Evolutionary conservation across 1,284 basidiomycete genomes (phyloP).

Genomic region (Ustanciosporium gigantosporum): DNA sequence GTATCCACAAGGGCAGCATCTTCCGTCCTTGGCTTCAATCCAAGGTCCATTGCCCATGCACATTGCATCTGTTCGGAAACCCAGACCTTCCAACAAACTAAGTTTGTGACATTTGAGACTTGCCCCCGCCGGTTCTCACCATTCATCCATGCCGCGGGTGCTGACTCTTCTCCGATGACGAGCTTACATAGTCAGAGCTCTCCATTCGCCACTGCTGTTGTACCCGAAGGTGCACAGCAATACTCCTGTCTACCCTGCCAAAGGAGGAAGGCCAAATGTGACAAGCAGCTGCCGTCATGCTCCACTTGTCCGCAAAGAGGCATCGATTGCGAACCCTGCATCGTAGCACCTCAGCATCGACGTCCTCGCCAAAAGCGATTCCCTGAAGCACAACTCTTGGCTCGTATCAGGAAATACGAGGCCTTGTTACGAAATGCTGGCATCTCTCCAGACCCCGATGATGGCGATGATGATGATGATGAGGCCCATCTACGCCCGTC

Average conservation of each 20-base stretch:
- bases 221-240: not conserved
- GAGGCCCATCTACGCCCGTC: too few species aligned
- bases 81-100: too few species aligned
- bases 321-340: constrained; percentile 4
- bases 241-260: constrained; percentile 10
- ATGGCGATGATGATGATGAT: not conserved
- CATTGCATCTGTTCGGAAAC: too few species aligned
- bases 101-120: too few species aligned
- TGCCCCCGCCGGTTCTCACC: too few species aligned
- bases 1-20: too few species aligned
- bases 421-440: constrained; percentile 1
- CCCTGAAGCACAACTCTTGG: constrained; percentile 6
- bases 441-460: constrained; percentile 1
- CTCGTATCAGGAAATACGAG: constrained; percentile 10
- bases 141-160: too few species aligned
- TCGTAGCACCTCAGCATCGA: constrained; percentile 2
- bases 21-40: too few species aligned
- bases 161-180: too few species aligned
- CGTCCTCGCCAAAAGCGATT: constrained; percentile 10
- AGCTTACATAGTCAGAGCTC: too few species aligned
- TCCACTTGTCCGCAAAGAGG: constrained; percentile 6
- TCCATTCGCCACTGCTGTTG: not conserved
- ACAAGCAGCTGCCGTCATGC: constrained; percentile 7
- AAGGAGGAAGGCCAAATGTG: constrained; percentile 12
- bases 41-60: too few species aligned